Conservation (phyloP, 1,284 basidiomycete genomes). For the Apiotrichum porosum region DNA sequence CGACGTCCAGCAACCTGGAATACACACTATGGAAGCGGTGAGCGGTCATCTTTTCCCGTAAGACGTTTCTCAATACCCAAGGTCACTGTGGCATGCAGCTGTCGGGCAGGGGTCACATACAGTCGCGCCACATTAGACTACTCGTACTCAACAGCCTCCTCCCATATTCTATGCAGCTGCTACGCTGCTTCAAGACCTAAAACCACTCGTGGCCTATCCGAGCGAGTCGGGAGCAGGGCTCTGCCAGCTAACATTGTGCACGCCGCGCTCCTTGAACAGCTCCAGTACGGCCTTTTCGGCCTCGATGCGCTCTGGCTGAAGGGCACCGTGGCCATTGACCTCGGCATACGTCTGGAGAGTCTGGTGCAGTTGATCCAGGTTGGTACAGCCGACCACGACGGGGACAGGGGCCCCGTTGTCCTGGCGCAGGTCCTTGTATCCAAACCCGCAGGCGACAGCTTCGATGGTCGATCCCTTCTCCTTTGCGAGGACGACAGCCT, state of each 20-base stretch:
- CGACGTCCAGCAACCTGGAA: no score
- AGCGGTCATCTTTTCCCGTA: no score
- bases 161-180: no score
- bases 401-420: conserved; percentile 52
- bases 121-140: no score
- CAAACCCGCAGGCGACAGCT: conserved; percentile 68
- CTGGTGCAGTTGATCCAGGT: conserved; percentile 65
- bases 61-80: no score
- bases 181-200: no score
- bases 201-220: not conserved
- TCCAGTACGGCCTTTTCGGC: conserved; percentile 54
- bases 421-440: conserved; percentile 54
- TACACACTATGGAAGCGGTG: no score
- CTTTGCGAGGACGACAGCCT: conserved; percentile 25
- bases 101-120: no score
- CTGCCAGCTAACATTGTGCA: conserved; percentile 52
- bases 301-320: conserved; percentile 41
- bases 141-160: no score
- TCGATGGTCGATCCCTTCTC: conserved; percentile 52
- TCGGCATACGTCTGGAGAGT: conserved; percentile 64
- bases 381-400: conserved; percentile 70
- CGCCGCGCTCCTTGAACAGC: conserved; percentile 55
- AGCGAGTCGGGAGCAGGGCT: conserved; percentile 22
- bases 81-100: no score
- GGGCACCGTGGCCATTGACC: conserved; percentile 49